Conservation (phyloP, 805 yeast species). For the Myxozyma udenii region DNA sequence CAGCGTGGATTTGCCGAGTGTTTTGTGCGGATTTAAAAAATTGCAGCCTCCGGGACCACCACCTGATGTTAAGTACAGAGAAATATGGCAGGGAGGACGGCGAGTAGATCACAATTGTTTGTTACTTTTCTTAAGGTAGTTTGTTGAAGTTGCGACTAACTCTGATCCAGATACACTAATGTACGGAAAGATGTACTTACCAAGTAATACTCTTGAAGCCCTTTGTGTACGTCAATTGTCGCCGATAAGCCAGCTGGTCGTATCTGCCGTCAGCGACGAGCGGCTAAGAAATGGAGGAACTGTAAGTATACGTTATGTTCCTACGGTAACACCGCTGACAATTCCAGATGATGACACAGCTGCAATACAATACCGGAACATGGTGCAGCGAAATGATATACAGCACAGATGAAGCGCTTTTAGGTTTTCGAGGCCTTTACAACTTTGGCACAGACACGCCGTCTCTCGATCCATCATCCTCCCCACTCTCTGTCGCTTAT, state of each 20-base stretch:
- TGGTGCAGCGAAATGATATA: constrained; percentile 71
- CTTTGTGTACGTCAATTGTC: constrained; percentile 69
- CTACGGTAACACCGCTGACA: too few species aligned
- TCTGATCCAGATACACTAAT: constrained; percentile 49
- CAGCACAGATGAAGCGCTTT: constrained; percentile 76
- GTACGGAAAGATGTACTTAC: constrained; percentile 86
- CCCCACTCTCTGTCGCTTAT: background rate
- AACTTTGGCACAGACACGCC: constrained; percentile 48
- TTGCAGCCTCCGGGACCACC: constrained; percentile 47
- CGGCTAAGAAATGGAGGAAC: constrained; percentile 52
- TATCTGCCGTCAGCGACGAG: constrained; percentile 73
- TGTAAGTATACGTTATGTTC: constrained; percentile 14
- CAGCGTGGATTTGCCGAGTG: constrained; percentile 56
- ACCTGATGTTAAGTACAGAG: constrained; percentile 32
- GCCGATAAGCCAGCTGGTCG: constrained; percentile 57
- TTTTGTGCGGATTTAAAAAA: constrained; percentile 64
- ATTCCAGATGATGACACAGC: constrained; percentile 54
- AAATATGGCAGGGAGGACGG: constrained; percentile 35
- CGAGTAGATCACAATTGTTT: constrained; percentile 32
- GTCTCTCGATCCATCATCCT: constrained; percentile 1
- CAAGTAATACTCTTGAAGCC: constrained; percentile 83
- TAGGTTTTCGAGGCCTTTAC: constrained; percentile 78
- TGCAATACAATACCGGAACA: constrained; percentile 64
- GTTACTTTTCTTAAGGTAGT: too few species aligned
- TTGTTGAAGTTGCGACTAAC: too few species aligned